Conservation (phyloP, 257 asterid genomes). For the Gentiana straminea region DNA sequence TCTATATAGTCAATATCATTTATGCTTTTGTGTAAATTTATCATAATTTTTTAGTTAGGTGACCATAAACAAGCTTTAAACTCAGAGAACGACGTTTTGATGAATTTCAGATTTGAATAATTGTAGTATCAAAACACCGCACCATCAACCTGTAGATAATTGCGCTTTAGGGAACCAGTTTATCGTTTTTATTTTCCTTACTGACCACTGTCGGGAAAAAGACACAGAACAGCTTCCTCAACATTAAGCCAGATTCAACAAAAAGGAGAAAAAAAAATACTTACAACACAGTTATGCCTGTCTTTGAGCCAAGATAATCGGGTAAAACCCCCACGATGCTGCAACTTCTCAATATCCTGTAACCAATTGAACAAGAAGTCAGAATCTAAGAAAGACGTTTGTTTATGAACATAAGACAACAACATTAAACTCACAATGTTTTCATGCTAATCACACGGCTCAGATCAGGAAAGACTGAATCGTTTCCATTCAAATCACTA, state of each 20-base stretch:
- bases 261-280: conserved; percentile 13
- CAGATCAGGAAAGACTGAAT: conserved; percentile 42
- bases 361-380: conserved; percentile 2
- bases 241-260: not conserved
- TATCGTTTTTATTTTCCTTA: too few species aligned
- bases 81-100: too few species aligned
- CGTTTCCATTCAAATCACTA: conserved; percentile 57
- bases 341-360: conserved; percentile 70
- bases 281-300: conserved; percentile 31
- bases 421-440: conserved; percentile 35
- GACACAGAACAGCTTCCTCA: too few species aligned
- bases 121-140: too few species aligned
- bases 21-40: too few species aligned
- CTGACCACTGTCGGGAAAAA: too few species aligned
- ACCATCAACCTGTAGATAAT: too few species aligned
- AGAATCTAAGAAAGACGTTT: not conserved
- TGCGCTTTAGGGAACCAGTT: too few species aligned
- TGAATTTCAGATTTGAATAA: too few species aligned
- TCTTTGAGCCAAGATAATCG: conserved; percentile 25
- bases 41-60: too few species aligned
- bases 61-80: too few species aligned
- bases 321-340: conserved; percentile 48
- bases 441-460: conserved; percentile 18
- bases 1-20: too few species aligned
- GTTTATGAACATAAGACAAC: not conserved